A percentile compares a stretch with the other conserved stretches of the same genome.
These are phyloP conservation scores for Globisporangium cystogenes DNA, from an alignment of 352 stramenopile species.

Conservation along the genomic window DNA sequence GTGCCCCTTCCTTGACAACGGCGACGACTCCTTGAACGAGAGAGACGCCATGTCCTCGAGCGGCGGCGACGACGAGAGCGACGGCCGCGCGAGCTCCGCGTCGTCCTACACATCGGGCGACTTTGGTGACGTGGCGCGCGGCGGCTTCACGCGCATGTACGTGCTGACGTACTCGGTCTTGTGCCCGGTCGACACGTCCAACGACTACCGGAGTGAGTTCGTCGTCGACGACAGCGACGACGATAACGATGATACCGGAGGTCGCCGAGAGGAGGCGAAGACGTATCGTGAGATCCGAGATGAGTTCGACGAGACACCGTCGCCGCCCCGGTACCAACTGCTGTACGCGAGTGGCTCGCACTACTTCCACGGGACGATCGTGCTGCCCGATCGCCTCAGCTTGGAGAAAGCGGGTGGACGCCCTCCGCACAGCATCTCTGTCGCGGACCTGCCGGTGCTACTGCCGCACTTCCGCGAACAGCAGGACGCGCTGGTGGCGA, in stretches of 20 bases:
- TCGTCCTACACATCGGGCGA: constrained; percentile 56
- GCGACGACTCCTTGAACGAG: no score
- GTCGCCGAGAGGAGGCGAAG: background rate
- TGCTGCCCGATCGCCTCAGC: constrained; percentile 26
- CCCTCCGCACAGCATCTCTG: constrained; percentile 7
- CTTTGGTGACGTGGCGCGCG: constrained; percentile 42
- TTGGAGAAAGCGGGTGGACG: background rate
- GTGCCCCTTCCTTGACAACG: no score
- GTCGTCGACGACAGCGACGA: background rate
- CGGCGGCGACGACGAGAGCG: background rate
- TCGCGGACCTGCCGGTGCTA: constrained; percentile 37
- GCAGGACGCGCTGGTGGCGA: constrained; percentile 35
- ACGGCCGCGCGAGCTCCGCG: background rate
- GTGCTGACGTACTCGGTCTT: constrained; percentile 29
- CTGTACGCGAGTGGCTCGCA: constrained; percentile 49
- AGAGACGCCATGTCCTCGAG: background rate
- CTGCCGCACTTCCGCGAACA: constrained; percentile 48
- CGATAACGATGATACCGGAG: constrained; percentile 14
- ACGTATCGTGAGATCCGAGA: background rate
- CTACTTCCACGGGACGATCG: constrained; percentile 49
- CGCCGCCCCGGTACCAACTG: constrained; percentile 24
- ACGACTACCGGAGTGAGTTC: constrained; percentile 19
- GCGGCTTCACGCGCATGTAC: constrained; percentile 65
- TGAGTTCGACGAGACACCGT: background rate
- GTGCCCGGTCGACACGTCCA: constrained; percentile 19